A percentile compares a stretch with the other conserved stretches of the same genome.
Evolutionary conservation across 1,284 basidiomycete genomes (phyloP).

Genomic region (Sanguinoderma infundibulare): DNA sequence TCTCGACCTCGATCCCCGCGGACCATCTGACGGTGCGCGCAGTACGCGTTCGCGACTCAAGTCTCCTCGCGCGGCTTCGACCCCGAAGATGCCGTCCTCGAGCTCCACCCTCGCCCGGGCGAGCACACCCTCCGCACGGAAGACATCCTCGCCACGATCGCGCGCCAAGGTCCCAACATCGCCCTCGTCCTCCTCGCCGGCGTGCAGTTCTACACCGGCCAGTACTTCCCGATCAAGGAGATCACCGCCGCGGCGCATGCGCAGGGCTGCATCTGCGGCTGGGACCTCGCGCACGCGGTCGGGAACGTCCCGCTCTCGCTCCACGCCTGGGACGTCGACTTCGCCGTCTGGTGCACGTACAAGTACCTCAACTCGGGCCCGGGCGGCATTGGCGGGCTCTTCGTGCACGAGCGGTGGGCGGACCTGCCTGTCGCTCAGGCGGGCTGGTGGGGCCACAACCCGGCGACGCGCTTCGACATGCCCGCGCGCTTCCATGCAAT

Average conservation of each 20-base stretch:
- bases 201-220: slow-evolving; percentile 98
- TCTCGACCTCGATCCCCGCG: not conserved
- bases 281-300: slow-evolving; percentile 95
- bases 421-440: slow-evolving; percentile 58
- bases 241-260: slow-evolving; percentile 87
- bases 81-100: slow-evolving; percentile 76
- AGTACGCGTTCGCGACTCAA: slow-evolving; percentile 97
- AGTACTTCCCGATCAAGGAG: slow-evolving; percentile 86
- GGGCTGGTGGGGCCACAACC: slow-evolving; percentile 98
- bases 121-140: slow-evolving; percentile 89
- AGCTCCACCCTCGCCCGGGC: slow-evolving; percentile 79
- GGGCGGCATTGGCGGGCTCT: slow-evolving; percentile 93
- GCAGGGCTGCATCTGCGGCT: slow-evolving; percentile 91
- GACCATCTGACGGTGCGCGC: slow-evolving; percentile 4
- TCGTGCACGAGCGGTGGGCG: slow-evolving; percentile 85
- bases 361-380: slow-evolving; percentile 98
- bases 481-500: slow-evolving; percentile 83
- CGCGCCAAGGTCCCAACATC: slow-evolving; percentile 74
- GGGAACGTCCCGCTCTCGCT: slow-evolving; percentile 92
- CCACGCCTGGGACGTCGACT: slow-evolving; percentile 95
- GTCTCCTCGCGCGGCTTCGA: slow-evolving; percentile 81
- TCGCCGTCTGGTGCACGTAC: slow-evolving; percentile 98
- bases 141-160: slow-evolving; percentile 85
- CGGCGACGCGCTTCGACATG: slow-evolving; percentile 91
- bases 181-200: slow-evolving; percentile 91